A percentile compares a stretch with the other conserved stretches of the same genome.
Conservation (phyloP, 2,329 filamentous ascomycete genomes). For the Pleurostoma richardsiae region DNA sequence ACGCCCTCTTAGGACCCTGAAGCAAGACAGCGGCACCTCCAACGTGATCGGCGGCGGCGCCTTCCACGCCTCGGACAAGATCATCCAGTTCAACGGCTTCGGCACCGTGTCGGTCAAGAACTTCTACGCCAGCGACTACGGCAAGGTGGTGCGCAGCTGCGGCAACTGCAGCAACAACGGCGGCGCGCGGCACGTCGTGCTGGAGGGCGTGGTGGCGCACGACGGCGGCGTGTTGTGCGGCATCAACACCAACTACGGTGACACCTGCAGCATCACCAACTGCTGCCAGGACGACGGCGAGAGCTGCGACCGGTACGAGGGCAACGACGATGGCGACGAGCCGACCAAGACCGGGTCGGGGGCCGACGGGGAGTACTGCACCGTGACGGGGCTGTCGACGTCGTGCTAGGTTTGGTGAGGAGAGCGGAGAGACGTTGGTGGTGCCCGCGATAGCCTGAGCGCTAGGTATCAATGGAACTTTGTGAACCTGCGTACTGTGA, state of each 20-base stretch:
- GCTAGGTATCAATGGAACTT: too few species aligned
- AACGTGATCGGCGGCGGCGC: conserved; percentile 31
- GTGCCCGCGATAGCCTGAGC: too few species aligned
- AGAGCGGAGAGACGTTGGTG: too few species aligned
- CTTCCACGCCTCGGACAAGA: conserved; percentile 26
- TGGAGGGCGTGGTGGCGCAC: conserved; percentile 36
- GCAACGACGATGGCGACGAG: conserved; percentile 14
- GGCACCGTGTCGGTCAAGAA: conserved; percentile 25
- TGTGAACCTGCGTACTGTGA: too few species aligned
- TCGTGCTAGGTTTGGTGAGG: not conserved
- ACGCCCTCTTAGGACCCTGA: conserved; percentile 19
- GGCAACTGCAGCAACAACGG: conserved; percentile 39
- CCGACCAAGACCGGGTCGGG: conserved; percentile 15
- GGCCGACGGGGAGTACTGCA: conserved; percentile 12
- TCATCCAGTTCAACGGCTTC: conserved; percentile 30
- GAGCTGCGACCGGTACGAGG: conserved; percentile 12
- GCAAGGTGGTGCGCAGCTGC: conserved; percentile 41
- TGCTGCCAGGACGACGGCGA: conserved; percentile 10
- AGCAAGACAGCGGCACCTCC: conserved; percentile 25
- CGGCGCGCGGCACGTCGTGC: conserved; percentile 32
- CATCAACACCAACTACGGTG: conserved; percentile 44
- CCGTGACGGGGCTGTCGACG: not conserved
- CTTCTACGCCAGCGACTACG: conserved; percentile 36
- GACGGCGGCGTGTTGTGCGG: conserved; percentile 33
- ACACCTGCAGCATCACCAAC: conserved; percentile 18